Evolutionary conservation across 108 stramenopile species (phyloP), one percentile per base, ranked within the genome.

Genomic region (Licmophora abbreviata): DNA sequence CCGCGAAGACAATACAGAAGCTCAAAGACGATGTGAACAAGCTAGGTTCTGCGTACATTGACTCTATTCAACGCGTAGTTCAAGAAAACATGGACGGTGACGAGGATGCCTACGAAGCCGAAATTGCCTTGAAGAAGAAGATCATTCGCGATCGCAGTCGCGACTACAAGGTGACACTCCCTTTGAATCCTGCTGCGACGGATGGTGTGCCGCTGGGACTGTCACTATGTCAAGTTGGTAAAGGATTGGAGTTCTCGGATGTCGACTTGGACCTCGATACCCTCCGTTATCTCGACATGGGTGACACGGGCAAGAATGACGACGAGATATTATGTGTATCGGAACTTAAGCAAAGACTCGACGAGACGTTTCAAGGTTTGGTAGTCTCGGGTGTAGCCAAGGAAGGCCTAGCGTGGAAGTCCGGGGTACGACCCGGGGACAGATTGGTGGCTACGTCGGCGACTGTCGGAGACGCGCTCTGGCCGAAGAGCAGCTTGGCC

Each of bases 401-500:
- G 30, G 69, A 65, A 9, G 73, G 79, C 11, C 54, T 74, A 20
- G 83, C 78, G 17, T 83, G 81, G 81, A 44, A 73, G 30, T 54
- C 68, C 10, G 88, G 88, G 5, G 64, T 90, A 4, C 72, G 81
- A 48, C 66, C 81, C 0, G 88, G 88, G 18, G 81, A 85, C 60
- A 46, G 83, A 0, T 34, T 90, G 27, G 53, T 47, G 27, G 63
- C 76, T 3, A 77, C 77, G 15, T 81, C 81, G 29, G 88, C 88
- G 2, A 85, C 83, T 0, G 37, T 83, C 27, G 88, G 88, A 1
- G 73, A 58, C 46, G 76, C 71, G 40, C 56, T 78, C 23, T 90
- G 88, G 88, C 79, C 88, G 9, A 85, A 85, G 54, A 74, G 74
- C 30, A 83, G 83, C 0, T 42, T 90, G 59, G 88, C 85, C 45